Base-by-base conservation (phyloP, 306 rosid genomes). In the Malus asiatica region DNA sequence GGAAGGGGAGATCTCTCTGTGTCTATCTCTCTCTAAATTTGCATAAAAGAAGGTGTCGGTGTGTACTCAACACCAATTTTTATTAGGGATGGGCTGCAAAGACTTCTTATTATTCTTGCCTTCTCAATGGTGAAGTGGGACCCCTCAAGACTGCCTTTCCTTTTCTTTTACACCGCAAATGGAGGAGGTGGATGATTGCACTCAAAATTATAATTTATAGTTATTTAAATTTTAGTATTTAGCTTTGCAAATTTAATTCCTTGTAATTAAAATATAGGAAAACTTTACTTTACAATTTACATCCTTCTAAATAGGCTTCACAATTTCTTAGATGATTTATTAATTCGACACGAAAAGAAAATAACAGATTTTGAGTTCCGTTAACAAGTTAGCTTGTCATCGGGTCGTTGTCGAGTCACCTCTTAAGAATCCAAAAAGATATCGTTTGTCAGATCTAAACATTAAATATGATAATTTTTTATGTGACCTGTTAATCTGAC, bases 41-140 rank as follows among this genome's bases (percentile, higher is more conserved):
- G 14, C 67, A 29, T 30, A 44, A 58, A 73, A 83, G 77, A 81
- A 58, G 33, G 80, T 69, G 90, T 83, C 85, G 79, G 87, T 40
- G 77, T 79, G 84, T 13, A 60, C 45, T 64, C 60, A 72, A 67
- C 81, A 65, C 42, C 65, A 23, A 25, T 55, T 74, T 58, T 74
- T 25, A 53, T 64, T 67, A 59, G 20, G 81, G 45, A 77, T 73
- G 35, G 77, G 82, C 27, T 58, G 55, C 63, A 75, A 11, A 33
- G 33, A 29, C 55, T 27, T 27, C 44, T n/a, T 46, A 7, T n/a
- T 23, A 33, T 78, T 48, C 73, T 66, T 66, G 71, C 61, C 76
- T 71, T 38, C 46, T 12, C 5, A 30, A 53, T 18, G 11, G 74
- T 44, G 30, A 51, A 35, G 63, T 48, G 80, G 80, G 71, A 51